A percentile compares a stretch with the other conserved stretches of the same genome.
phyloP scores from a whole-genome alignment of 2,329 filamentous ascomycete species.

The Penicillium sp. region DNA sequence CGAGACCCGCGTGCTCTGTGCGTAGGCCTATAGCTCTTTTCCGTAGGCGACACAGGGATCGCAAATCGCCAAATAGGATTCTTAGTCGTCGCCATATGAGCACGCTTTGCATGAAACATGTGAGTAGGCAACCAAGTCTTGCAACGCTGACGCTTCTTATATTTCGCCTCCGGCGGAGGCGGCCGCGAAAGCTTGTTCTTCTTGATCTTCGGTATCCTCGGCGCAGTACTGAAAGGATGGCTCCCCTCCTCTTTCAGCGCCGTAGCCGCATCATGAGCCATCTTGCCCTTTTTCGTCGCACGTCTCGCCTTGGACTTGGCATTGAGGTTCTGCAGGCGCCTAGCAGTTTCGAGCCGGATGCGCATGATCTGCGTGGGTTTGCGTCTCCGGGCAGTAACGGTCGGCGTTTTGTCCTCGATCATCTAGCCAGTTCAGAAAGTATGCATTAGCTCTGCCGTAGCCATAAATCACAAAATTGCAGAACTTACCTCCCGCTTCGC shows the following conservation, averaged over 20 bases:
- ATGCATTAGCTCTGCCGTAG: not conserved
- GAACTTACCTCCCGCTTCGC: slow-evolving; percentile 61
- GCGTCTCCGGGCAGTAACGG: slow-evolving; percentile 59
- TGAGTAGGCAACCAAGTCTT: slow-evolving; percentile 97
- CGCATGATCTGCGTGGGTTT: slow-evolving; percentile 48
- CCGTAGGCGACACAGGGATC: slow-evolving; percentile 78
- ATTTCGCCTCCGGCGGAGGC: slow-evolving; percentile 64
- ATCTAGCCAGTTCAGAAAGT: slow-evolving; percentile 55
- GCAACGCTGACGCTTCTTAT: slow-evolving; percentile 77
- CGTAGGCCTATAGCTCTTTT: slow-evolving; percentile 85
- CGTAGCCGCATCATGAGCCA: slow-evolving; percentile 30
- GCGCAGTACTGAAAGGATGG: slow-evolving; percentile 38
- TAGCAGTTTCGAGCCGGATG: slow-evolving; percentile 71
- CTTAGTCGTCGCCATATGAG: slow-evolving; percentile 78
- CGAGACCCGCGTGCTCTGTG: slow-evolving; percentile 74
- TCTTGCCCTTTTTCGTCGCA: slow-evolving; percentile 45
- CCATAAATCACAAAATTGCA: too few relatives aligned
- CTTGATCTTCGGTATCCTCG: slow-evolving; percentile 63
- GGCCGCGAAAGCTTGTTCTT: slow-evolving; percentile 68
- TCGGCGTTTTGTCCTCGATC: slow-evolving; percentile 86
- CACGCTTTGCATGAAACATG: slow-evolving; percentile 87
- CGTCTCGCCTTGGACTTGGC: slow-evolving; percentile 43
- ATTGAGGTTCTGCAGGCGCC: slow-evolving; percentile 64
- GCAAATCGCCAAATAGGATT: slow-evolving; percentile 88
- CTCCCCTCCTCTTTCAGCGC: slow-evolving; percentile 25